These are phyloP conservation scores for Periconia macrospinosa DNA, from an alignment of 2,329 filamentous ascomycete genomes.

Conservation along the genomic window DNA sequence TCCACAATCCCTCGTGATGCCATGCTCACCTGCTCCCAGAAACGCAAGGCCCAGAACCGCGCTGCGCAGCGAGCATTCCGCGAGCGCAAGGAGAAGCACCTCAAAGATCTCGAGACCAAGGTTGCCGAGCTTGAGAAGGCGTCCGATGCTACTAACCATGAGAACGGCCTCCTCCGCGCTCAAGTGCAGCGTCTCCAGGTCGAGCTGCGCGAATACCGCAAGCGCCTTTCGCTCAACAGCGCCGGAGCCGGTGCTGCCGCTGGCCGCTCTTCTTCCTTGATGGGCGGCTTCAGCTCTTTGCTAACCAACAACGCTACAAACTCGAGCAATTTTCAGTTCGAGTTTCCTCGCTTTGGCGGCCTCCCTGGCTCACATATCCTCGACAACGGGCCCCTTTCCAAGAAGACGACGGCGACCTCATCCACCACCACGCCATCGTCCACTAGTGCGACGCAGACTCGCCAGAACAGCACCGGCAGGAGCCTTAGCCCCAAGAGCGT, in stretches of 20 bases:
- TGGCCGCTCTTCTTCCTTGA: conserved; percentile 51
- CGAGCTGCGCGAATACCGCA: conserved; percentile 88
- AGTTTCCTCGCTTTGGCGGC: conserved; percentile 91
- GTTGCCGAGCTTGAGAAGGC: conserved; percentile 72
- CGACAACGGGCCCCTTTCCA: conserved; percentile 47
- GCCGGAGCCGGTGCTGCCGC: conserved; percentile 49
- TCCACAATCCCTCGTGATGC: neutral
- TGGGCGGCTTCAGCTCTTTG: conserved; percentile 49
- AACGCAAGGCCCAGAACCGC: conserved; percentile 80
- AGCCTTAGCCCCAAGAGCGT: conserved; percentile 43
- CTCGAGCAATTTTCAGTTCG: conserved; percentile 87
- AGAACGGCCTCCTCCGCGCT: conserved; percentile 81
- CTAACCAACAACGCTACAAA: conserved; percentile 60
- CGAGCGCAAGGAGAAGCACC: conserved; percentile 66
- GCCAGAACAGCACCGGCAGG: conserved; percentile 36
- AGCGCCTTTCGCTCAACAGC: conserved; percentile 70
- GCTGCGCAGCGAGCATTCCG: conserved; percentile 64
- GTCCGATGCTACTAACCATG: conserved; percentile 78
- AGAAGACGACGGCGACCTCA: conserved; percentile 29
- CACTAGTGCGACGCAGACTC: conserved; percentile 6
- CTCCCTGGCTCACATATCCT: conserved; percentile 61
- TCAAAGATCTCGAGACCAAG: conserved; percentile 70
- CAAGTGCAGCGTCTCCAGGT: conserved; percentile 85
- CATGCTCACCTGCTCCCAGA: conserved; percentile 56
- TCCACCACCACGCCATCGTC: conserved; percentile 19